Base-by-base conservation (phyloP, 1,139 yeast species). In the Kodamaea suecica region DNA sequence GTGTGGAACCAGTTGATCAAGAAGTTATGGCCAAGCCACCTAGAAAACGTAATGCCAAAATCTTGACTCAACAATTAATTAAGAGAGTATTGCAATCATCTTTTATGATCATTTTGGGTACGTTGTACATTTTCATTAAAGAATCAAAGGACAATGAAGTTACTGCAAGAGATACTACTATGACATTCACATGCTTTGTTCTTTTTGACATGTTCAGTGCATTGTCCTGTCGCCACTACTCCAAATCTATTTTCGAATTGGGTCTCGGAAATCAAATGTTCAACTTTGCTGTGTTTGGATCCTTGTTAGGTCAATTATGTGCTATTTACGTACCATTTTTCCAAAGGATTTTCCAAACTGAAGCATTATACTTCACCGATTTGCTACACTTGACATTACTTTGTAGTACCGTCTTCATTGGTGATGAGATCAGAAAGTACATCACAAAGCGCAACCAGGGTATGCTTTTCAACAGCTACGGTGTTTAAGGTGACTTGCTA, bases 181-280 rank as follows among this genome's bases (percentile, higher is more conserved):
- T 92, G 96, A 88, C 97, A 0, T 92, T 92, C 54, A 92, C 97
- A 0, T 86, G 97, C 56, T 92, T 92, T 62, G 97, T 92, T 9
- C 68, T 90, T 39, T 92, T 80, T 53, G 98, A 92, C 59, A 84
- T 92, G 95, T 92, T 92, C 65, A 92, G 88, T 57, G 98, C 97
- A 0, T 70, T 92, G 45, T 69, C 95, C 7, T 90, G 96, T 57
- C 86, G 97, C 52, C 95, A 94, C 43, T 73, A 82, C 42, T 73
- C 87, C 30, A 88, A 86, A 57, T 84, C 95, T 3, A 76, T 84
- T 12, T 82, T 86, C 51, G 84, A 84, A 50, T 55, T 88, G 40
- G 97, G 97, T 0, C 65, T 85, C 53, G 66, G 73, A 9, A 92
- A 92, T 63, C 78, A 74, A 42, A 90, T 90, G 95, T 92, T 92